Base-by-base conservation (phyloP, 2,329 filamentous ascomycete species). In the Trichocomaceae sp. region DNA sequence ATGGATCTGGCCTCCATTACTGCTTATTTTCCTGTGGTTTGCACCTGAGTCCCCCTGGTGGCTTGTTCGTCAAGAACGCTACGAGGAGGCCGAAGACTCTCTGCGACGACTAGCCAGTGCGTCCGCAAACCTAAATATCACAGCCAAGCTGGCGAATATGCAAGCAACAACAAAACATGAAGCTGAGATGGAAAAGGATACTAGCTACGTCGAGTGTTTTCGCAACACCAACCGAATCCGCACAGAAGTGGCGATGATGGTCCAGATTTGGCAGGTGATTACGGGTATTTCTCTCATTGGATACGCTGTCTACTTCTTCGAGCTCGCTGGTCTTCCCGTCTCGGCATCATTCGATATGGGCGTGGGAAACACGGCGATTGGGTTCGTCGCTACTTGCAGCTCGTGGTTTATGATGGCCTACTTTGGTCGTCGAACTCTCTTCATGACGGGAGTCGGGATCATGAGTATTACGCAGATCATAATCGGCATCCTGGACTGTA, bases 141-240 rank as follows among this genome's bases (percentile, higher is more conserved):
- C 26, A 5, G 50, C n/a, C 23, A 42, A 29, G 7, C 22, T 46
- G 19, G 42, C 42, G 13, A 10, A 23, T 2, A 46, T 46, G 42
- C 6, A 22, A 22, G n/a, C 20, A 8, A 46, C 42, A 3, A 19
- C 12, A 4, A 22, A 46, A 6, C 75, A 95, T n/a, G 90, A 95
- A 68, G 80, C 26, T 8, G 23, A 29, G 9, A 44, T 33, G n/a
- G 42, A 37, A 45, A 35, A 87, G 65, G 88, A 89, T 26, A 83
- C 87, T 5, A 83, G 85, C 0, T 92, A 83, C 66, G 90, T 58
- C 29, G 71, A 74, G 47, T 73, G 70, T 62, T 75, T 75, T 63
- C 64, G 63, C 8, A 63, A 66, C 12, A 66, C 68, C 31, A 71
- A 75, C 54, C 58, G 69, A 5, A 58, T 71, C 2, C 66, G 73